Conservation (phyloP, 768 basidiomycete species). For the Tricholoma furcatifolium region DNA sequence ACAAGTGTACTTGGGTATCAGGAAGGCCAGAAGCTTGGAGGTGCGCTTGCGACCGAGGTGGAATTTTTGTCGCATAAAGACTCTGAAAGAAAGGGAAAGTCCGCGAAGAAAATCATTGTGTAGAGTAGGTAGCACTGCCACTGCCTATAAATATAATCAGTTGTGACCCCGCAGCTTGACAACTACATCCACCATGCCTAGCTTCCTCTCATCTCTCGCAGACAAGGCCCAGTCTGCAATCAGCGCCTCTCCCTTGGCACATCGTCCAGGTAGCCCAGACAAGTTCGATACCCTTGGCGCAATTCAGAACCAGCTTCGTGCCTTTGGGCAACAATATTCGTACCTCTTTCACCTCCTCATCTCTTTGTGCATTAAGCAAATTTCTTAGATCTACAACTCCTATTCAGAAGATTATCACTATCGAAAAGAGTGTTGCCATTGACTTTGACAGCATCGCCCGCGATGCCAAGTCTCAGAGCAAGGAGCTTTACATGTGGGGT, state of each 20-base stretch:
- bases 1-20: slow-evolving; percentile 79
- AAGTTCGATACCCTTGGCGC: slow-evolving; percentile 59
- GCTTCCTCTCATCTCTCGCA: slow-evolving; percentile 64
- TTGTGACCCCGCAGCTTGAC: no score
- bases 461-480: slow-evolving; percentile 71
- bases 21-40: slow-evolving; percentile 71
- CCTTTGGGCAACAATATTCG: slow-evolving; percentile 74
- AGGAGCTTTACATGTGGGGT: slow-evolving; percentile 86
- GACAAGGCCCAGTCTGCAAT: slow-evolving; percentile 78
- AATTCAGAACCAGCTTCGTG: slow-evolving; percentile 71
- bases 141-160: slow-evolving; percentile 12
- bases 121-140: slow-evolving; percentile 26
- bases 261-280: slow-evolving; percentile 35
- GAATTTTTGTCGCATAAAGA: slow-evolving; percentile 95
- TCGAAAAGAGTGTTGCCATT: slow-evolving; percentile 74
- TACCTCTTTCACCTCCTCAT: slow-evolving; percentile 28
- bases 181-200: slow-evolving; percentile 45
- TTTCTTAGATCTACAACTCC: slow-evolving; percentile 54
- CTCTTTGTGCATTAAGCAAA: slow-evolving; percentile 6
- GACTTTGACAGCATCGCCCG: slow-evolving; percentile 68
- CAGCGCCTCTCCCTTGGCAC: slow-evolving; percentile 58
- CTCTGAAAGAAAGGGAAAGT: slow-evolving; percentile 90
- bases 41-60: slow-evolving; percentile 91
- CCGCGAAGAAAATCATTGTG: slow-evolving; percentile 74
- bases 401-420: slow-evolving; percentile 76